Conservation (phyloP, 495 filamentous ascomycete species). For the Aspergillus baeticus region DNA sequence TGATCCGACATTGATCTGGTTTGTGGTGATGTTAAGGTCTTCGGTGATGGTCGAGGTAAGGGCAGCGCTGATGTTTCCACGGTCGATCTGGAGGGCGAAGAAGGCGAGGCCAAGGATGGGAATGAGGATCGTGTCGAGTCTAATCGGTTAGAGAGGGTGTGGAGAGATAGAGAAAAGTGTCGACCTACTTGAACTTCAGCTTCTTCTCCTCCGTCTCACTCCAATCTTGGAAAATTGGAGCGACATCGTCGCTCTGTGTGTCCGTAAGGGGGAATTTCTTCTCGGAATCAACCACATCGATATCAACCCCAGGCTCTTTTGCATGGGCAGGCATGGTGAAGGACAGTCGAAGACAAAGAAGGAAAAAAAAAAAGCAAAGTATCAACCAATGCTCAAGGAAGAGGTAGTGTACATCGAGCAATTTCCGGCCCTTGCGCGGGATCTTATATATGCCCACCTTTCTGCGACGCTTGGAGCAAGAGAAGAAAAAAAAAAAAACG, state of each 20-base stretch:
- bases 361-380: not conserved
- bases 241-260: not conserved
- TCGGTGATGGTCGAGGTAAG: slow-evolving; percentile 50
- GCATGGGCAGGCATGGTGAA: not conserved
- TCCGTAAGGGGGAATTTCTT: not conserved
- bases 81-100: slow-evolving; percentile 57
- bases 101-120: slow-evolving; percentile 55
- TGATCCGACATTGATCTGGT: slow-evolving; percentile 58
- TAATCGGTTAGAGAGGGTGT: slow-evolving; percentile 13
- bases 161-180: not conserved
- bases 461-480: not conserved
- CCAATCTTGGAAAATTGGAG: slow-evolving; percentile 34
- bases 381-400: not conserved
- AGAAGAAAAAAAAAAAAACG: not conserved
- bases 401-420: too few relatives aligned
- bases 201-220: slow-evolving; percentile 25
- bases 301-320: not conserved
- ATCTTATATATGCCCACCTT: not conserved
- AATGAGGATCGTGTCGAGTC: slow-evolving; percentile 51
- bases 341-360: not conserved
- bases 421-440: not conserved
- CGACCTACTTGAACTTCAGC: slow-evolving; percentile 30
- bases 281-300: slow-evolving; percentile 2
- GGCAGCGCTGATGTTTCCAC: slow-evolving; percentile 50
- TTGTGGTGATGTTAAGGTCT: slow-evolving; percentile 54